Base-by-base conservation (phyloP, 345 rosid species). In the Leavenworthia alabamica region DNA sequence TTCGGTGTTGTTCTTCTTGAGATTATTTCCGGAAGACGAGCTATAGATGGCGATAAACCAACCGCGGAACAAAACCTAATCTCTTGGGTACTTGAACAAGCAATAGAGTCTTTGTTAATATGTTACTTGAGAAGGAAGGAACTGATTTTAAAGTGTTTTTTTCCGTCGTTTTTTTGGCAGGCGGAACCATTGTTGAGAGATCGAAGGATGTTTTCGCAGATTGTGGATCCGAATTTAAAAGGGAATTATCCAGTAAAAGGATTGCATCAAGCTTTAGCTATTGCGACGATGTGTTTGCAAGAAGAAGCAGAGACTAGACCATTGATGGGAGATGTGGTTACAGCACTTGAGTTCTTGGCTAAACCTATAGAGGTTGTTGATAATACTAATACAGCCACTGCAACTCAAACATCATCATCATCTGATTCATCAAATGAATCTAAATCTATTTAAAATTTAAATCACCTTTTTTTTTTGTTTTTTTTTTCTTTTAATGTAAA, bases 1-100 rank as follows among this genome's bases (percentile, higher is more conserved):
- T 84, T 84, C 5, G 90, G 90, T 1, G 86, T 86, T 64, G 79
- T 84, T 35, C 76, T 84, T 0, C 79, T 82, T 35, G 95, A 86
- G 71, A 36, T 81, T 0, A 81, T 84, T 45, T 72, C 88, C 0
- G 90, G 88, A 17, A 75, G 82, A 70, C 70, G 85, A 72, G 81
- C 73, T 11, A 78, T 82, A 44, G 90, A 86, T 57, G 16, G 8
- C 8, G 70, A 64, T 39, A 76, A 81, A 66, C 78, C 82, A 63
- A 70, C 70, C 0, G 75, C 70, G 9, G 88, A 82, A 67, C 80
- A 81, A 56, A 79, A 84, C 68, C 78, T 86, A 19, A 74, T 82
- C 56, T 19, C 46, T 67, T 86, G 95, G 90, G 88, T 79, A 75
- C 56, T 59, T 15, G 8, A 32, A 31, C n/a, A n/a, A n/a, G n/a